phyloP scores from a whole-genome alignment of 2,329 filamentous ascomycete species.

The Pseudocercospora macadamiae region DNA sequence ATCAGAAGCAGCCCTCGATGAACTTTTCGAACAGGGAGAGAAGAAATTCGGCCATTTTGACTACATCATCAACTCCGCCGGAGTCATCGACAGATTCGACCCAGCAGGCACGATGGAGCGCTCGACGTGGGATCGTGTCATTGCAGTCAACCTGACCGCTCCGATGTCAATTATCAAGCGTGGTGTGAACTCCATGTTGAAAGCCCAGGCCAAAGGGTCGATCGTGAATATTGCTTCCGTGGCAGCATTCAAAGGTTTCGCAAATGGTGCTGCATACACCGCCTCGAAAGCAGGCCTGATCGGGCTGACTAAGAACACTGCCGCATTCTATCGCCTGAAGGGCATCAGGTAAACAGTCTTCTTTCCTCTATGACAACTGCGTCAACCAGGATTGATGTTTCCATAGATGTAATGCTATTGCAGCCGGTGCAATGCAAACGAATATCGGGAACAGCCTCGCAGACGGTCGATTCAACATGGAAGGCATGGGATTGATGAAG shows the following conservation, averaged over 20 bases:
- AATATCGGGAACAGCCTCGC: slow-evolving; percentile 55
- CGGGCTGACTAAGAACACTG: slow-evolving; percentile 61
- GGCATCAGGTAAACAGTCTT: slow-evolving; percentile 47
- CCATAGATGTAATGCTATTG: slow-evolving; percentile 24
- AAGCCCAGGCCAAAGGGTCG: slow-evolving; percentile 48
- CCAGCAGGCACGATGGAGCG: slow-evolving; percentile 53
- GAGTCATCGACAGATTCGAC: slow-evolving; percentile 60
- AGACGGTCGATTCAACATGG: slow-evolving; percentile 34
- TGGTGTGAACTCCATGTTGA: slow-evolving; percentile 54
- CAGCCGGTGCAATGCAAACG: slow-evolving; percentile 58
- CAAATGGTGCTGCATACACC: slow-evolving; percentile 52
- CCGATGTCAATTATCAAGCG: slow-evolving; percentile 57
- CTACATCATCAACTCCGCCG: slow-evolving; percentile 57
- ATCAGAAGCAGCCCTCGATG: slow-evolving; percentile 39
- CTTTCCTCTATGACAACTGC: background rate
- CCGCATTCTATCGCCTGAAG: slow-evolving; percentile 57
- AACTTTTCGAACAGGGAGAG: slow-evolving; percentile 42
- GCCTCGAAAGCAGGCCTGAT: slow-evolving; percentile 58
- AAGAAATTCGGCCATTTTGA: slow-evolving; percentile 48
- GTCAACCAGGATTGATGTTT: background rate
- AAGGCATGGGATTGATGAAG: slow-evolving; percentile 32
- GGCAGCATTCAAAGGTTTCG: slow-evolving; percentile 49
- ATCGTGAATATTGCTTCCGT: slow-evolving; percentile 59
- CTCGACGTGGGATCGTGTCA: slow-evolving; percentile 56
- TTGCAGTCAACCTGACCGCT: slow-evolving; percentile 61